Evolutionary conservation across 2,329 filamentous ascomycete genomes (phyloP), one percentile per base, ranked within the genome.

Genomic region (Aspergillus brasiliensis): DNA sequence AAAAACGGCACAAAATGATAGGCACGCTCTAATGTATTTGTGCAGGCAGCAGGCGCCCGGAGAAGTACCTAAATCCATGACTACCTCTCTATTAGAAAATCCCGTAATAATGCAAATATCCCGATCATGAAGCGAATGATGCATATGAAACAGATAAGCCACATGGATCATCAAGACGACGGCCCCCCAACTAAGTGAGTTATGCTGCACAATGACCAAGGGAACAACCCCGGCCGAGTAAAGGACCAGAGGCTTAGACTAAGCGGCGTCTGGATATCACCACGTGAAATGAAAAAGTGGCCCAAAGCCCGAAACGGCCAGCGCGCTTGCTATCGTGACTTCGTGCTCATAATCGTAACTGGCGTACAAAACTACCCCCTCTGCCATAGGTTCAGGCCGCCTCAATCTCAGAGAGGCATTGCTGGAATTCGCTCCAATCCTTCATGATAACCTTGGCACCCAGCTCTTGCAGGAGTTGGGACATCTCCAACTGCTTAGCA

Each of bases 401-500:
- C 68, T 82, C 80, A 57, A 82, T 73, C 60, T 79, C 68, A 58
- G 73, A 70, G 49, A 82, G 63, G 63, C 75, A 77, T 37, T 76
- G 65, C 38, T 75, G 65, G 63, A 82, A 82, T 59, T 82, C 76
- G 17, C 70, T 68, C 81, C 80, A 83, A 54, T 82, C 66, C 47
- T 71, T 75, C 80, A 83, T 91, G 71, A 91, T 80, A 59, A 86
- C 76, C 61, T 82, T 80, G 57, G 86, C 88, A 13, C 88, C 89
- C 1, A 86, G 83, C 10, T 88, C 84, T 10, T 69, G 80, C 69
- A 92, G 75, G 28, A 82, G 74, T 70, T 85, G 81, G 62, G 83
- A 82, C 86, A 92, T 91, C 76, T 88, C 84, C 51, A 83, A 80
- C 77, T 84, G 80, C 77, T 89, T 84, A 37, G 82, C 82, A 17